Conservation (phyloP, 306 rosid genomes). For the Rosa multiflora region DNA sequence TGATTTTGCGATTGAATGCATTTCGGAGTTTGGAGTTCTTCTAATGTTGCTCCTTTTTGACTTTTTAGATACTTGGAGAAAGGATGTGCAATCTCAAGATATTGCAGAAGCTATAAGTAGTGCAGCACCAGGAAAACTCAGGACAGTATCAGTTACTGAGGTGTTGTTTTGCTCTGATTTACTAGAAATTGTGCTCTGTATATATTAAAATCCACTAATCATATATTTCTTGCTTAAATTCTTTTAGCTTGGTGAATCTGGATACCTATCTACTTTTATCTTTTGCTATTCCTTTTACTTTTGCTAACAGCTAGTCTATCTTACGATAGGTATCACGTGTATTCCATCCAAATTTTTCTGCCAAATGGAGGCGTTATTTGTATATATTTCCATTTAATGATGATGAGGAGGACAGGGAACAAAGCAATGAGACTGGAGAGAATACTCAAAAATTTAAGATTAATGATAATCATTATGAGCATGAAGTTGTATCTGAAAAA, state of each 20-base stretch:
- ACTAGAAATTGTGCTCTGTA: conserved; percentile 20
- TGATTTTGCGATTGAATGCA: neutral
- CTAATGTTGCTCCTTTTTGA: conserved; percentile 23
- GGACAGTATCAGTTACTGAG: conserved; percentile 67
- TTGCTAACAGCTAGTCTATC: conserved; percentile 20
- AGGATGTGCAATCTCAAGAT: conserved; percentile 62
- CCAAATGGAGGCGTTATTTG: conserved; percentile 91
- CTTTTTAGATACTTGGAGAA: conserved; percentile 79
- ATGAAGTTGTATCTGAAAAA: conserved; percentile 20
- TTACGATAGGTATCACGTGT: conserved; percentile 72
- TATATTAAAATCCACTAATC: conserved; percentile 10
- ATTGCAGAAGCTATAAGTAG: conserved; percentile 70
- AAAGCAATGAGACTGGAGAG: conserved; percentile 37
- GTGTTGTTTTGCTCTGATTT: conserved; percentile 40
- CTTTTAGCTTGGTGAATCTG: neutral
- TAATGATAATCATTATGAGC: conserved; percentile 28
- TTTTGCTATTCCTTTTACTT: neutral
- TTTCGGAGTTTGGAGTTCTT: neutral
- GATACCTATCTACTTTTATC: neutral
- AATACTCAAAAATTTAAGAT: conserved; percentile 23
- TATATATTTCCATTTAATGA: conserved; percentile 75
- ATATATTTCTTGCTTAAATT: conserved; percentile 21
- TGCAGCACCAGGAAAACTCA: conserved; percentile 72
- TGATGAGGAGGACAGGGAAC: conserved; percentile 38
- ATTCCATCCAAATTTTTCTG: conserved; percentile 95